Evolutionary conservation across 2,329 filamentous ascomycete species (phyloP), one percentile per base, ranked within the genome.

Genomic region (Sclerotiophoma versabilis): DNA sequence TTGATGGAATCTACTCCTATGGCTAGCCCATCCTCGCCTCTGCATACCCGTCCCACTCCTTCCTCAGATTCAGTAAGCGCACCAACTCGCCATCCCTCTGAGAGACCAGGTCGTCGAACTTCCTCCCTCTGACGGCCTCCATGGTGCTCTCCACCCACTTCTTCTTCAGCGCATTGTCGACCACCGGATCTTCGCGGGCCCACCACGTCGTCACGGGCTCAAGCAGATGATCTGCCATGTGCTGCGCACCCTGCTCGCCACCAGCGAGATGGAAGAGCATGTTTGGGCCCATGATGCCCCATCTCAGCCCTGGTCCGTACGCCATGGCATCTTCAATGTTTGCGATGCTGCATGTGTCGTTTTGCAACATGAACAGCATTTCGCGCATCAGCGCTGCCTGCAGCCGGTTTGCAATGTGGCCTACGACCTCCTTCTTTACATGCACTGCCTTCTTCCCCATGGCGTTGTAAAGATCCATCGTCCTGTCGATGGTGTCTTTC

Each of bases 331-430:
- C 55, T 33, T 64, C 62, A 7, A 64, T 54, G 12, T 64, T 60
- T 2, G 49, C 37, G 15, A 63, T 52, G 34, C 34, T 57, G 50
- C 55, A 60, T 7, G 58, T 54, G 14, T 60, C 54, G 17, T 54
- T 49, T 30, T 55, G 44, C 12, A 62, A 22, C 26, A 64, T 52
- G 27, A 55, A 47, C n/a, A 61, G 39, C 23, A 57, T 54, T 25
- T 64, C 62, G 20, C 60, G 53, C 53, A 56, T 54, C 38, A 68
- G 26, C 11, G 63, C 65, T 2, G 62, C 60, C 26, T 81, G 79
- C 0, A 81, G 72, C 6, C 80, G 70, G 62, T 81, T 81, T 14
- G 77, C 79, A 7, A 80, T 71, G 49, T 78, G 76, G 0, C 79
- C 79, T 2, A 74, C 69, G 0, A 74, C 71, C 55, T 81, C 78